A percentile compares a stretch with the other conserved stretches of the same genome.
Conservation (phyloP, 2,329 filamentous ascomycete genomes). For the Aureobasidium leucospermi region DNA sequence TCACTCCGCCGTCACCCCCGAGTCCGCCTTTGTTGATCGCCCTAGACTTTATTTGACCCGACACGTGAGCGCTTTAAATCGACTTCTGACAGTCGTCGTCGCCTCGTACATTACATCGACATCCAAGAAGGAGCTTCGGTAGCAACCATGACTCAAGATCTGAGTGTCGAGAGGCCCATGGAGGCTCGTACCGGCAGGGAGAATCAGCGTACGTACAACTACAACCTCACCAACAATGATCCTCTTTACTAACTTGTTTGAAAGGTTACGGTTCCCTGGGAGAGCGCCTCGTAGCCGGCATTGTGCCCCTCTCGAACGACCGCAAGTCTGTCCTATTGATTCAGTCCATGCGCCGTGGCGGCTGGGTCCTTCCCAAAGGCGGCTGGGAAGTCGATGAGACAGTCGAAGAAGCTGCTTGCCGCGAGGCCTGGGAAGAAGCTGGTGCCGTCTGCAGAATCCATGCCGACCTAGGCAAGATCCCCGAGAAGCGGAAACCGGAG, state of each 20-base stretch:
- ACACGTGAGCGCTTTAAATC: background rate
- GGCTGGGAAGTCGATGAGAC: constrained; percentile 97
- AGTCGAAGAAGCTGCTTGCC: constrained; percentile 69
- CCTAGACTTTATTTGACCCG: constrained; percentile 16
- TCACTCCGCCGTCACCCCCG: background rate
- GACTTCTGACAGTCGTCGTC: background rate
- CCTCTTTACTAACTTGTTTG: constrained; percentile 19
- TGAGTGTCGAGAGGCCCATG: constrained; percentile 36
- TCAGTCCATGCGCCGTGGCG: constrained; percentile 81
- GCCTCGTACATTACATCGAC: background rate
- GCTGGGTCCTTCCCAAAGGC: constrained; percentile 96
- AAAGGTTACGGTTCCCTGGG: constrained; percentile 86
- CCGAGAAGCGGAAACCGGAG: constrained; percentile 61
- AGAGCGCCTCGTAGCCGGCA: constrained; percentile 89
- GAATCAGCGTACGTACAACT: constrained; percentile 66
- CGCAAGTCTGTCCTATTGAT: constrained; percentile 86
- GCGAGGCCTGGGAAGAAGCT: constrained; percentile 97
- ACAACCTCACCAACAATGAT: background rate
- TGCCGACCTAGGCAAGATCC: constrained; percentile 77
- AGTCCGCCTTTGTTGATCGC: constrained; percentile 16
- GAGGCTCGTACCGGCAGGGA: constrained; percentile 67
- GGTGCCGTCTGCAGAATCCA: constrained; percentile 81
- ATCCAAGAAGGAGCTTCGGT: background rate
- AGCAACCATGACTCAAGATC: constrained; percentile 36
- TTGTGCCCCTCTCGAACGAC: constrained; percentile 82